Conservation (phyloP, 257 asterid genomes). For the Gynochthodes officinalis region DNA sequence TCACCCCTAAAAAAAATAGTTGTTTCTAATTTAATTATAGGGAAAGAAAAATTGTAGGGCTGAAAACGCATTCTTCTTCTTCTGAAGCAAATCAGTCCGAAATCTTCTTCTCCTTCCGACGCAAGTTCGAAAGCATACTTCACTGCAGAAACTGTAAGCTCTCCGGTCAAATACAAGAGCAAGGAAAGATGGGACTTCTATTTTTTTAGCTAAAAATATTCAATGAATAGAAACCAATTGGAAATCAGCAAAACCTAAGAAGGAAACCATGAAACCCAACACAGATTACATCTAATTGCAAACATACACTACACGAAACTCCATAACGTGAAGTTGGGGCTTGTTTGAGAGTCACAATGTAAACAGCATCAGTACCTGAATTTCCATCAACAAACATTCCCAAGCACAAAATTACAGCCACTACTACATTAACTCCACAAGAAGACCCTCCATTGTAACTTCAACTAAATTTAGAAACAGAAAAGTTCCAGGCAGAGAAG, state of each 20-base stretch:
- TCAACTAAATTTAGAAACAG: neutral
- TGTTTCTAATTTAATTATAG: too few species aligned
- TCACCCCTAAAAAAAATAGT: too few species aligned
- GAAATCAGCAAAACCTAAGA: neutral
- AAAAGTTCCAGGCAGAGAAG: neutral
- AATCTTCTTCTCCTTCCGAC: too few species aligned
- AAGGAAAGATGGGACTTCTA: too few species aligned
- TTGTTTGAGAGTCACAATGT: conserved; percentile 82
- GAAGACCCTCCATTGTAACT: conserved; percentile 42
- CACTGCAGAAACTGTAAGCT: too few species aligned
- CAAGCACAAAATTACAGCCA: conserved; percentile 37
- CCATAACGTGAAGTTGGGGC: conserved; percentile 32
- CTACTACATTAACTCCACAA: conserved; percentile 30
- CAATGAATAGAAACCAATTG: too few species aligned
- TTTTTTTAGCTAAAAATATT: neutral
- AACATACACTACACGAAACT: neutral
- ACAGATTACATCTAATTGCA: neutral
- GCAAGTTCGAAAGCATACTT: neutral
- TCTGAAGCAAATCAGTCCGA: too few species aligned
- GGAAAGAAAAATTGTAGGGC: too few species aligned
- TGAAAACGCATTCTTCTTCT: too few species aligned
- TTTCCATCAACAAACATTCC: conserved; percentile 45
- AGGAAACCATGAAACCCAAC: neutral
- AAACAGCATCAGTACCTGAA: conserved; percentile 56
- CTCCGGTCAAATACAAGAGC: too few species aligned